These are phyloP conservation scores for Trichoderma sp. DNA, from an alignment of 2,329 filamentous ascomycete genomes.

Conservation along the genomic window DNA sequence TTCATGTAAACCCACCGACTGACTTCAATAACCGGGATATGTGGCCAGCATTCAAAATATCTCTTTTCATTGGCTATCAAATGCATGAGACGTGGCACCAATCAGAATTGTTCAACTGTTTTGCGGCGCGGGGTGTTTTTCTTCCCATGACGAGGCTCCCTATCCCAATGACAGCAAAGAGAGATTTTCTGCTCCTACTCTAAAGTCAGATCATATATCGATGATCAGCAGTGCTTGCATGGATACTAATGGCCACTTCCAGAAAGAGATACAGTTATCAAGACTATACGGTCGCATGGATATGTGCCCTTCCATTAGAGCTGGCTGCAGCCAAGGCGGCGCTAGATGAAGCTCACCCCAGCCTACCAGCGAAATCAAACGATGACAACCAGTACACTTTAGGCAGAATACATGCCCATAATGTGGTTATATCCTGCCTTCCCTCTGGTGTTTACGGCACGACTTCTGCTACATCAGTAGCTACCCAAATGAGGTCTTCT, in stretches of 20 bases:
- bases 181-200: not conserved
- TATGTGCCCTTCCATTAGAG: conserved; percentile 33
- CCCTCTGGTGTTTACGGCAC: not conserved
- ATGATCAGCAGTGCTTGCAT: not conserved
- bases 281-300: conserved; percentile 33
- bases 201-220: not conserved
- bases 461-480: not conserved
- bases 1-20: too few species aligned
- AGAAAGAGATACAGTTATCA: not conserved
- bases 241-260: not conserved
- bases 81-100: too few species aligned
- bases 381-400: conserved; percentile 25
- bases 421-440: not conserved
- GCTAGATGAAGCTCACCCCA: conserved; percentile 29
- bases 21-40: not conserved
- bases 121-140: too few species aligned
- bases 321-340: conserved; percentile 30
- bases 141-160: too few species aligned
- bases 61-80: too few species aligned
- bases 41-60: too few species aligned
- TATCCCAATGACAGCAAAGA: too few species aligned
- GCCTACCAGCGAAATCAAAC: conserved; percentile 13
- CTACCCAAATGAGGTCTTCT: conserved; percentile 18
- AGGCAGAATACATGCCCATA: conserved; percentile 27
- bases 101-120: too few species aligned